Base-by-base conservation (phyloP, 106 monocot species). In the Platanthera zijinensis region DNA sequence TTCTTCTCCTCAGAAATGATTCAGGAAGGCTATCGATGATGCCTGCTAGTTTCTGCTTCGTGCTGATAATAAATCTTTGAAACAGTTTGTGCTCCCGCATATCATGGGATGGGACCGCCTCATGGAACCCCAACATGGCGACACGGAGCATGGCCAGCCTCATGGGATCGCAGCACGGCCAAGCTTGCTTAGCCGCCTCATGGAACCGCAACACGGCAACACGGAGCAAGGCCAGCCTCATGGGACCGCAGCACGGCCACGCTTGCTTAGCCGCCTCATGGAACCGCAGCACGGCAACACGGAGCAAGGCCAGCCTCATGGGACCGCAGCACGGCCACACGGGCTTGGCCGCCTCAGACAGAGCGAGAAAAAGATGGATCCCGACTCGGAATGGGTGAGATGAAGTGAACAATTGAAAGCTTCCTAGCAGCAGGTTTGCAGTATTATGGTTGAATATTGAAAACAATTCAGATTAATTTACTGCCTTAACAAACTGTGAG, bases 31-130 rank as follows among this genome's bases (percentile, higher is more conserved):
- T n/a, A n/a, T n/a, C n/a, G n/a, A n/a, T n/a, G n/a, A n/a, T n/a
- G n/a, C n/a, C n/a, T n/a, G n/a, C n/a, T 0, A 2, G 0, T 1
- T 0, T 32, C 32, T 32, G 32, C 32, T 32, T 32, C 32, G 32
- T 32, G 1, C 5, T 30, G 30, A 50, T 59, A 21, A 47, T 11
- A 14, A 1, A 6, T 10, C 8, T 74, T 25, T 47, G 8, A 39
- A 73, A 57, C 84, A 89, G 89, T 86, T 74, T 84, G 89, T 57
- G 6, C 72, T 89, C 62, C 89, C 89, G 21, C 82, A 84, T 69
- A 82, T 89, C 50, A 82, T 89, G 84, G 89, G 89, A 17, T 89
- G 89, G 89, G 82, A 82, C 68, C 82, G 80, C 22, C 72, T 80
- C 57, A 53, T 86, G 25, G 28, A 75, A 10, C 81, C 62, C 2